Base-by-base conservation (phyloP, 2,329 filamentous ascomycete genomes). In the Cercospora nicotianae region DNA sequence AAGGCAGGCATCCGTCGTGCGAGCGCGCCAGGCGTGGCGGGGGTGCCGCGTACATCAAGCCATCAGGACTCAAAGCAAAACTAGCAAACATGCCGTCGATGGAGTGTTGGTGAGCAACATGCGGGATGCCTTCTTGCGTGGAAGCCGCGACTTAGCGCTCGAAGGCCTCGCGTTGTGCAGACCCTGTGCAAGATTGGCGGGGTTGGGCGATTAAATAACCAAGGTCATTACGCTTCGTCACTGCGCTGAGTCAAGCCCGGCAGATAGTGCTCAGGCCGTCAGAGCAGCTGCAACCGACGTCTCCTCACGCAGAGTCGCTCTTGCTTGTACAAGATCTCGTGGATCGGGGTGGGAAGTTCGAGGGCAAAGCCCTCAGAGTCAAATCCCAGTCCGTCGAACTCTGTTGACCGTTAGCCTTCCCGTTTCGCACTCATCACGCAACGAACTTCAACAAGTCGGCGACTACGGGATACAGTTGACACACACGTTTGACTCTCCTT, bases 1-100 rank as follows among this genome's bases (percentile, higher is more conserved):
- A 74, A 36, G 70, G 67, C n/a, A 69, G 33, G 55, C 71, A 73
- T 45, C 71, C 64, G 33, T 62, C 48, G 51, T 31, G 48, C 23
- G 59, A 61, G 18, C 64, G 39, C 13, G 53, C 23, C n/a, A 66
- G 31, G 31, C 53, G 67, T 12, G 67, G 64, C 26, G 60, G 70
- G 18, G 51, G 45, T 9, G 48, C 62, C 4, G 68, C 42, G 12
- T 48, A 55, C 13, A 59, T 63, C 12, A 69, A 63, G 13, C 67
- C 67, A 39, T 70, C 60, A 10, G 66, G 63, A 13, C 67, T 68
- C 16, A 65, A 33, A 10, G 69, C 64, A 58, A 72, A 74, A 28
- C 64, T 69, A 48, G 63, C 45, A 59, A 69, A 71, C 72, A 72
- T 72, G 53, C 30, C 58, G 31, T 30, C 53, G 16, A 16, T 60